Base-by-base conservation (phyloP, 257 asterid species). In the Linaria vulgaris region DNA sequence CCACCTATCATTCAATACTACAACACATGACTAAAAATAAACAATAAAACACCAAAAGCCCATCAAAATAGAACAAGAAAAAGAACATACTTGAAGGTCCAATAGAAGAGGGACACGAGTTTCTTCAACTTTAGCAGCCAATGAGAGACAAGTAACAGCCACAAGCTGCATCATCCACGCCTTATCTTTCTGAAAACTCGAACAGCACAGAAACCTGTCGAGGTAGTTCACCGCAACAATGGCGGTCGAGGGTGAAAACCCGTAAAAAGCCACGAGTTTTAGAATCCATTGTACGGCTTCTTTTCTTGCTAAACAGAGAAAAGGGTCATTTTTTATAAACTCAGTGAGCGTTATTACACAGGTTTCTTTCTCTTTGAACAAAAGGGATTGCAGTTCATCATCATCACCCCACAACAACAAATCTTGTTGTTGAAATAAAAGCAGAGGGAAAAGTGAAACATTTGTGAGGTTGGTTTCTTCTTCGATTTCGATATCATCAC, bases 101-200 rank as follows among this genome's bases (percentile, higher is more conserved):
- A 86, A n/a, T 12, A 86, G 85, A 14, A 86, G 84, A 38, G 96
- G 95, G 19, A 76, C 85, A 7, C 68, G 62, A 44, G 78, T 82
- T 58, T 86, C 96, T 74, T 86, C 95, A 64, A 89, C 79, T 79
- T 88, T 86, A 10, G 95, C 95, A 34, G 95, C 95, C 27, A 89
- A 68, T 55, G 95, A 86, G 63, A 86, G 83, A 62, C 83, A 86
- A 56, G 94, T 68, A 16, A 84, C 85, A 37, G 95, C 82, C 0
- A 82, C 80, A 30, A 84, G 88, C 56, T 80, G 95, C 61, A 76
- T 76, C 79, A 78, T 62, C 94, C 96, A 89, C 17, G 87, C 83
- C 74, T 83, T 69, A 19, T 80, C 85, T n/a, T 67, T 63, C 68
- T 72, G 69, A 52, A 56, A 72, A 50, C 47, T 58, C 23, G 68